Percentiles rank a stretch among this genome's conserved stretches.
phyloP scores from a whole-genome alignment of 2,329 filamentous ascomycete genomes.

The Leptographium wingfieldii region DNA sequence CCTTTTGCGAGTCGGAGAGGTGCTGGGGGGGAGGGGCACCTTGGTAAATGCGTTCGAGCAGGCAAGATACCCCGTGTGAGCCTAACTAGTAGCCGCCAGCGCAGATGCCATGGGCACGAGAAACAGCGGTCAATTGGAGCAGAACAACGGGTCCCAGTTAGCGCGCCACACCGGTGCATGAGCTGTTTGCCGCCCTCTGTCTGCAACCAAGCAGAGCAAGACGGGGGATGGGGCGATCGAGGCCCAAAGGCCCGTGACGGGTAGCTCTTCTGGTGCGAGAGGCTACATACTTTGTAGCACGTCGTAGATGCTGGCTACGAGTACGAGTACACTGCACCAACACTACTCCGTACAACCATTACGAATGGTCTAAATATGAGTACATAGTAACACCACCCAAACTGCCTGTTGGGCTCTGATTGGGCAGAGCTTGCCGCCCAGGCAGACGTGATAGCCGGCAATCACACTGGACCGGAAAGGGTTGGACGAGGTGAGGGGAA shows the following conservation, averaged over 20 bases:
- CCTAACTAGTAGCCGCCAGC: too few relatives aligned
- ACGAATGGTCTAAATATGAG: background rate
- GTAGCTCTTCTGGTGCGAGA: background rate
- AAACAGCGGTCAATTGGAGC: background rate
- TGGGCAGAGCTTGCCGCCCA: constrained; percentile 5
- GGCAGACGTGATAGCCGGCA: background rate
- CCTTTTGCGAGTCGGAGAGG: too few relatives aligned
- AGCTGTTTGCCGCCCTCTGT: background rate
- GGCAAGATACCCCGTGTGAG: too few relatives aligned
- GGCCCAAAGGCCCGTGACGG: background rate
- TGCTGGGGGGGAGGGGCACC: too few relatives aligned
- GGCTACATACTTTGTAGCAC: too few relatives aligned
- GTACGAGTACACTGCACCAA: background rate
- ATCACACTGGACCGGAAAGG: background rate
- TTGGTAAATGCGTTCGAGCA: too few relatives aligned
- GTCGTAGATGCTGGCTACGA: too few relatives aligned
- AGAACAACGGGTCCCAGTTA: background rate
- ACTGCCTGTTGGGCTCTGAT: background rate
- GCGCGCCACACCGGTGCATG: background rate
- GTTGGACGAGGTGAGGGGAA: background rate
- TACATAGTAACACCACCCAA: background rate
- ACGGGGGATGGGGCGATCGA: background rate
- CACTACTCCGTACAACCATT: background rate
- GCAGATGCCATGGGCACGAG: too few relatives aligned
- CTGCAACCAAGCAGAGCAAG: background rate